Conservation (phyloP, 2,329 filamentous ascomycete species). For the Aspergillus texensis region DNA sequence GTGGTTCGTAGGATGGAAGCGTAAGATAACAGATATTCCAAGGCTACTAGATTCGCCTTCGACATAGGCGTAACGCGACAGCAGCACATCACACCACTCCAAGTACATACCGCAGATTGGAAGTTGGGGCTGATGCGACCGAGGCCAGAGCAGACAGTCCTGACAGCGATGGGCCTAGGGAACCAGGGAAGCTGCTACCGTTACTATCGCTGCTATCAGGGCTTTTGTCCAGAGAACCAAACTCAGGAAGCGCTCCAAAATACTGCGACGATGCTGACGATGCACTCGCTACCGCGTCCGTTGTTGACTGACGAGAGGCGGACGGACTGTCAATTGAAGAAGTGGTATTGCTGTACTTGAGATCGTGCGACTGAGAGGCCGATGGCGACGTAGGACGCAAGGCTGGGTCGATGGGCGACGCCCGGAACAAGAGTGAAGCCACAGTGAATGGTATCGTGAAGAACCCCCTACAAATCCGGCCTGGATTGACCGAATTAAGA, state of each 20-base stretch:
- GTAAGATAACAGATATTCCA: not conserved
- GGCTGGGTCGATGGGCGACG: slow-evolving; percentile 58
- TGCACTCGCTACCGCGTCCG: slow-evolving; percentile 48
- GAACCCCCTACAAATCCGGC: slow-evolving; percentile 37
- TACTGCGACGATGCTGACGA: slow-evolving; percentile 57
- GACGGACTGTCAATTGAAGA: slow-evolving; percentile 50
- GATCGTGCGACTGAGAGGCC: slow-evolving; percentile 34
- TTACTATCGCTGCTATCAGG: slow-evolving; percentile 21
- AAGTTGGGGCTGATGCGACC: slow-evolving; percentile 55
- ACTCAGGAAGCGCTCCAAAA: slow-evolving; percentile 38
- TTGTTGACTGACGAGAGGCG: slow-evolving; percentile 50
- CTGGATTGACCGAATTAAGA: slow-evolving; percentile 35
- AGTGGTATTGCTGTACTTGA: slow-evolving; percentile 46
- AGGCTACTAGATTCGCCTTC: no score
- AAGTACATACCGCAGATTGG: slow-evolving; percentile 53
- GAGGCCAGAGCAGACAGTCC: slow-evolving; percentile 63
- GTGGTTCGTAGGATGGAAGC: not conserved
- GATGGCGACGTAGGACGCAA: slow-evolving; percentile 53
- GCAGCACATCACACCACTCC: not conserved
- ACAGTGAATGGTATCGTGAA: slow-evolving; percentile 60
- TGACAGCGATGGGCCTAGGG: slow-evolving; percentile 52
- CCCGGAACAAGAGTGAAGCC: slow-evolving; percentile 61
- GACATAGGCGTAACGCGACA: not conserved
- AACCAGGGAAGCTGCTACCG: slow-evolving; percentile 33
- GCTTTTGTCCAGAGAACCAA: slow-evolving; percentile 33